These are phyloP conservation scores for Prasinococcaceae sp. DNA, from an alignment of 139 green algal species.

Conservation along the genomic window DNA sequence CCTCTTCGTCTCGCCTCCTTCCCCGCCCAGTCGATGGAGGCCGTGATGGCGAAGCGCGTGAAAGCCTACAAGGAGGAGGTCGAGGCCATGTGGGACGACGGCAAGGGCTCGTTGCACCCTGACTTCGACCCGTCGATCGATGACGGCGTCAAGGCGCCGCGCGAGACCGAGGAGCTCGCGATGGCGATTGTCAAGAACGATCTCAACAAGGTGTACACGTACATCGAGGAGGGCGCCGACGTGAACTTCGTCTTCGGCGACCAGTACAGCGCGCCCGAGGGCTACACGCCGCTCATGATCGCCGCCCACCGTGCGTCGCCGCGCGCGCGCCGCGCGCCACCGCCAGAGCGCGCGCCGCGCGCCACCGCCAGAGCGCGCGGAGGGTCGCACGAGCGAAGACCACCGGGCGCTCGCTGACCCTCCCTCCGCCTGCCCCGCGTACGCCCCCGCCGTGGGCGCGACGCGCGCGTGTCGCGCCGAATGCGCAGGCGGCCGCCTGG, in stretches of 20 bases:
- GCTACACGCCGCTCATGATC: conserved; percentile 88
- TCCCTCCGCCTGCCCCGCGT: conserved; percentile 18
- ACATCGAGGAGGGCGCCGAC: conserved; percentile 83
- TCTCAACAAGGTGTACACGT: conserved; percentile 68
- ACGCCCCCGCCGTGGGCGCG: no score
- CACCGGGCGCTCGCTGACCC: no score
- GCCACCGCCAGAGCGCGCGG: no score
- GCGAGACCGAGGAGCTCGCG: conserved; percentile 80
- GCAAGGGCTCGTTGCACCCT: conserved; percentile 65
- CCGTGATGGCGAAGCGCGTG: conserved; percentile 66
- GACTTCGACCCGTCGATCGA: conserved; percentile 55
- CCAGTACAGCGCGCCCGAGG: conserved; percentile 39
- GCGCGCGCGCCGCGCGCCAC: no score
- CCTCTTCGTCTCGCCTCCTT: no score
- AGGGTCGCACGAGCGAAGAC: no score
- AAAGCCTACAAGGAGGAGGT: conserved; percentile 44
- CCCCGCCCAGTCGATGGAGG: no score
- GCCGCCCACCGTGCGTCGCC: conserved; percentile 57
- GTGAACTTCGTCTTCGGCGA: conserved; percentile 84
- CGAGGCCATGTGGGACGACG: conserved; percentile 75
- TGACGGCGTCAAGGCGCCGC: conserved; percentile 38
- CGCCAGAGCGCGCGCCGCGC: no score
- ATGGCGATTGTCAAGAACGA: conserved; percentile 71
- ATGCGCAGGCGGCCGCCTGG: no score
- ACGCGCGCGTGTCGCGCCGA: no score